A percentile compares a stretch with the other conserved stretches of the same genome.
These are phyloP conservation scores for Phialocephala sp. DNA, from an alignment of 2,329 filamentous ascomycete species.

Conservation along the genomic window DNA sequence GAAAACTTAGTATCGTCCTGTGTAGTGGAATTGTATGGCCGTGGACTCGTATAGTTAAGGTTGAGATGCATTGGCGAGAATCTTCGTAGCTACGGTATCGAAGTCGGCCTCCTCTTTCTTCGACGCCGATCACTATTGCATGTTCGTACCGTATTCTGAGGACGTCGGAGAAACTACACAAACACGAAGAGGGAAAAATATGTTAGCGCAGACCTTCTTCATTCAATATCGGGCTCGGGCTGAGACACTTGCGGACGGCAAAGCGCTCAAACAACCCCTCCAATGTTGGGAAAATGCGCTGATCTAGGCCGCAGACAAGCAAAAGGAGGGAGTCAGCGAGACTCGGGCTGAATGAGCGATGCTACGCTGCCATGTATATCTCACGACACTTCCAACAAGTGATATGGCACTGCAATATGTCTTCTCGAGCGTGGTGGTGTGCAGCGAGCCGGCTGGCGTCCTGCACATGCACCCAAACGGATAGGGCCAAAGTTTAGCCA, in stretches of 20 bases:
- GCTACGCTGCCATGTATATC: conserved; percentile 1
- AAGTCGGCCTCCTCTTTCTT: not conserved
- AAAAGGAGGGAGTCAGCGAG: not conserved
- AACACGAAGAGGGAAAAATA: not conserved
- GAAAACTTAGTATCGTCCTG: not conserved
- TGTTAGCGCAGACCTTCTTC: not conserved
- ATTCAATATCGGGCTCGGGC: not conserved
- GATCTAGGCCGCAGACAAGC: not conserved
- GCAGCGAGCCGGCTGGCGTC: not conserved
- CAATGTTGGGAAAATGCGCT: conserved; percentile 7
- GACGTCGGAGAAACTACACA: not conserved
- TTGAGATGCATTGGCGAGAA: conserved; percentile 4
- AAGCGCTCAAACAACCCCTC: not conserved
- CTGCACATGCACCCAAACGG: not conserved
- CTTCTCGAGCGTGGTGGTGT: not conserved
- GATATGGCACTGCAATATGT: not conserved
- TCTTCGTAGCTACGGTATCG: not conserved
- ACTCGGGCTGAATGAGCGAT: not conserved
- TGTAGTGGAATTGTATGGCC: too few relatives aligned
- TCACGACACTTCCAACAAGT: not conserved
- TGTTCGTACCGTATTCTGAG: not conserved
- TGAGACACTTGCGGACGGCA: not conserved
- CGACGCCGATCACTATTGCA: not conserved
- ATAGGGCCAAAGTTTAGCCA: conserved; percentile 1
- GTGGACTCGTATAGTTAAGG: not conserved